Percentiles rank a stretch among this genome's conserved stretches.
Conservation (phyloP, 1,139 yeast genomes). For the Starmera stellimalicola region DNA sequence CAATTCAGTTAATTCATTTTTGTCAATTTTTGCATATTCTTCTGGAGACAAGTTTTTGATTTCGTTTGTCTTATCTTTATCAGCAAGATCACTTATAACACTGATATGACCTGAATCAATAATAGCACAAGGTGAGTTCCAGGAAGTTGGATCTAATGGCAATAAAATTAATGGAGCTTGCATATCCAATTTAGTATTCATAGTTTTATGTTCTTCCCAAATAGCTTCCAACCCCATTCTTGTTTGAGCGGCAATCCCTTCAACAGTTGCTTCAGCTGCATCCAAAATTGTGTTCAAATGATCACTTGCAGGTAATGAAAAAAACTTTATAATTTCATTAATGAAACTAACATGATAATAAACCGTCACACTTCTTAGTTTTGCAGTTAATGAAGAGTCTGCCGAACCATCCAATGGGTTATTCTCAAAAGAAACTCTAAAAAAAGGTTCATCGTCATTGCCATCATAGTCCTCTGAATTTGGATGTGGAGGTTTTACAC, state of each 20-base stretch:
- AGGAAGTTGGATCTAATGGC: slow-evolving; percentile 72
- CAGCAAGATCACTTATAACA: slow-evolving; percentile 72
- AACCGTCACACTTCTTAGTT: slow-evolving; percentile 79
- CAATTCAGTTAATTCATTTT: slow-evolving; percentile 59
- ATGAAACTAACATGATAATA: slow-evolving; percentile 78
- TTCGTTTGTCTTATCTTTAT: slow-evolving; percentile 57
- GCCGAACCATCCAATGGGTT: slow-evolving; percentile 82
- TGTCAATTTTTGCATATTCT: slow-evolving; percentile 63
- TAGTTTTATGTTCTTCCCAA: slow-evolving; percentile 85
- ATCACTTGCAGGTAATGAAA: slow-evolving; percentile 68
- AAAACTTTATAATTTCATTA: slow-evolving; percentile 65
- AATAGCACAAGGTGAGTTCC: slow-evolving; percentile 83
- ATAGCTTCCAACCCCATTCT: slow-evolving; percentile 90
- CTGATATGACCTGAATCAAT: slow-evolving; percentile 96
- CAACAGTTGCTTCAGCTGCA: slow-evolving; percentile 94
- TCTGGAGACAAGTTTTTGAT: slow-evolving; percentile 57
- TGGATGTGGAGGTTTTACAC: slow-evolving; percentile 56
- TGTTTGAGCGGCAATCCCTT: slow-evolving; percentile 83
- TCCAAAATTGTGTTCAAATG: slow-evolving; percentile 85
- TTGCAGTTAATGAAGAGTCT: slow-evolving; percentile 66
- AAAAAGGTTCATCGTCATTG: slow-evolving; percentile 45
- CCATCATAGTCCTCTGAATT: slow-evolving; percentile 18
- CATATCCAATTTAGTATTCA: slow-evolving; percentile 74
- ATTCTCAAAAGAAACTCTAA: slow-evolving; percentile 72
- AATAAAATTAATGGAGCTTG: slow-evolving; percentile 91